These are phyloP conservation scores for Aspergillus chevalieri DNA, from an alignment of 2,329 filamentous ascomycete genomes.

Conservation along the genomic window DNA sequence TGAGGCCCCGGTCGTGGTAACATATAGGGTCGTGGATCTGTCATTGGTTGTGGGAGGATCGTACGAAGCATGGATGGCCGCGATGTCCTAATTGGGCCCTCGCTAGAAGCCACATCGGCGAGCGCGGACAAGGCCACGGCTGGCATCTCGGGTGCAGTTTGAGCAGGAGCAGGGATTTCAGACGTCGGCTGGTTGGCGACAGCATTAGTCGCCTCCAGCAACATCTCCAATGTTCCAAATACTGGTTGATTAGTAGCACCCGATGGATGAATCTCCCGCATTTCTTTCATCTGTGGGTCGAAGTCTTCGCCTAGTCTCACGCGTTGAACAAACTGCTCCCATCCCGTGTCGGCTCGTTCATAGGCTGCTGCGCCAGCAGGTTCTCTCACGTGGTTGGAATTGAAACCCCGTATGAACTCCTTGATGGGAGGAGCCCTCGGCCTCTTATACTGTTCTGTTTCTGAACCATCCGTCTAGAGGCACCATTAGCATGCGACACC, in stretches of 20 bases:
- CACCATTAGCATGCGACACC: slow-evolving; percentile 10
- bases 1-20: slow-evolving; percentile 20
- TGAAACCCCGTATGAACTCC: slow-evolving; percentile 29
- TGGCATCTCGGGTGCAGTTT: not conserved
- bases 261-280: slow-evolving; percentile 21
- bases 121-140: slow-evolving; percentile 16
- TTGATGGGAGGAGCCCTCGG: slow-evolving; percentile 16
- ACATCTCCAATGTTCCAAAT: slow-evolving; percentile 6
- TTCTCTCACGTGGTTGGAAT: slow-evolving; percentile 29
- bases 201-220: slow-evolving; percentile 2
- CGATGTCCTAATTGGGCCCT: slow-evolving; percentile 32
- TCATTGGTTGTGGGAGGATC: slow-evolving; percentile 26
- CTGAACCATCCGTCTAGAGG: slow-evolving; percentile 25
- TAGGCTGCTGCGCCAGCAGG: slow-evolving; percentile 29
- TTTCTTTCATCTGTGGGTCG: slow-evolving; percentile 34
- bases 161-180: not conserved
- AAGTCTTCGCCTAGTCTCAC: slow-evolving; percentile 33
- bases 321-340: slow-evolving; percentile 37
- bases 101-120: slow-evolving; percentile 24
- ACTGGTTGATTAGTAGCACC: slow-evolving; percentile 1
- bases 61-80: slow-evolving; percentile 20
- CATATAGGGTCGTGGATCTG: slow-evolving; percentile 26
- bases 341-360: slow-evolving; percentile 29
- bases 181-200: slow-evolving; percentile 3
- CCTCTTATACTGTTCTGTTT: slow-evolving; percentile 23